Evolutionary conservation across 164 flowering plant genomes (phyloP).

Genomic region (Umbellularia californica): DNA sequence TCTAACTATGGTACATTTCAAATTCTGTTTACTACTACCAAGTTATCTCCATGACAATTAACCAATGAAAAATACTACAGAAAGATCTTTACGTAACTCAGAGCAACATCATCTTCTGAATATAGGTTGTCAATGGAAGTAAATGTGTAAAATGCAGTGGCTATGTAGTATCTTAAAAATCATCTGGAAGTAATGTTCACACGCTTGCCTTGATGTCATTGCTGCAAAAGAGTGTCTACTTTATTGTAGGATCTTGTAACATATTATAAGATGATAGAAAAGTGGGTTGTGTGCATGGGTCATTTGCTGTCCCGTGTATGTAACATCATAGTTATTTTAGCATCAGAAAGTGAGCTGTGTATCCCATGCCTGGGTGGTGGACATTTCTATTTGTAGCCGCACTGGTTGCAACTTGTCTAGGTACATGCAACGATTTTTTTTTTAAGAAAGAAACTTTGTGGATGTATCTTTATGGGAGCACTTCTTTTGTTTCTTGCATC

Average conservation of each 20-base stretch:
- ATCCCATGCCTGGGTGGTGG: background rate
- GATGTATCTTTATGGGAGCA: no score
- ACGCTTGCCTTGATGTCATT: background rate
- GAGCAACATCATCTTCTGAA: background rate
- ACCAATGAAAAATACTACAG: background rate
- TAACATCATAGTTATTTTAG: background rate
- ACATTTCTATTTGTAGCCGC: background rate
- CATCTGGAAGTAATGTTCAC: background rate
- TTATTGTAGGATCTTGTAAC: background rate
- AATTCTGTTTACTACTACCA: background rate
- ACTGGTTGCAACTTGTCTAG: background rate
- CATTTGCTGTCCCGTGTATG: background rate
- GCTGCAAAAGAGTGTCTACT: background rate
- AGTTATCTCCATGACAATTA: background rate
- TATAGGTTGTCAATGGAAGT: no score
- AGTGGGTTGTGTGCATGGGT: background rate
- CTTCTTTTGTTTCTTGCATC: no score
- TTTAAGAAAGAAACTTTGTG: no score
- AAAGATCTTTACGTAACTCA: background rate
- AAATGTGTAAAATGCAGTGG: background rate
- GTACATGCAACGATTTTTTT: background rate
- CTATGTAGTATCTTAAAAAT: background rate
- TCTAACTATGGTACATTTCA: slow-evolving; percentile 17
- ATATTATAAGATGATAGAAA: background rate
- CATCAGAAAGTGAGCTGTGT: no score